Evolutionary conservation across 352 stramenopile species (phyloP).

Genomic region (Pythium coloratum): DNA sequence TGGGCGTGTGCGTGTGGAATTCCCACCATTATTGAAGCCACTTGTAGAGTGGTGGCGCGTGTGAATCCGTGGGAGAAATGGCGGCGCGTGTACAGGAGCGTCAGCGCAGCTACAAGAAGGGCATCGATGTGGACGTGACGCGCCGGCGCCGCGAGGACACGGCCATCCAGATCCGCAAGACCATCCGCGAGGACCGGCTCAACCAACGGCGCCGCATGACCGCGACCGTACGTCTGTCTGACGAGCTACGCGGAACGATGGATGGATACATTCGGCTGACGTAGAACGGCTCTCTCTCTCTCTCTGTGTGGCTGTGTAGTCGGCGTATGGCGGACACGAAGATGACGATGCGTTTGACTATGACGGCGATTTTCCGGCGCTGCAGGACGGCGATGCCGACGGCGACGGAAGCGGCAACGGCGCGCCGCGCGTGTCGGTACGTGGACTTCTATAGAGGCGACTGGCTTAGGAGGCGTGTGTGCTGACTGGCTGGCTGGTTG

Average conservation of each 20-base stretch:
- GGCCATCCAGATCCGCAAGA: constrained; percentile 88
- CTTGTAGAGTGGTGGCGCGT: background rate
- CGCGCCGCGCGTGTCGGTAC: constrained; percentile 21
- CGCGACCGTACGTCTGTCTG: constrained; percentile 21
- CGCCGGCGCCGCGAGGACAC: constrained; percentile 79
- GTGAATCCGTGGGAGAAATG: constrained; percentile 1
- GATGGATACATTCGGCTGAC: background rate
- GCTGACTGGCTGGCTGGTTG: background rate
- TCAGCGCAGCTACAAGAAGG: constrained; percentile 88
- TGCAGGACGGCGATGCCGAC: constrained; percentile 2
- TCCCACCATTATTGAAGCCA: background rate
- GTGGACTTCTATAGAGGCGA: background rate
- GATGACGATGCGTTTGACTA: constrained; percentile 27
- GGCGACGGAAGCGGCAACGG: background rate
- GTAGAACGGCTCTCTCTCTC: background rate
- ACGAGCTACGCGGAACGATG: too few species aligned
- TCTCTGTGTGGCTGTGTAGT: background rate
- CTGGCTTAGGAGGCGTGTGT: too few species aligned
- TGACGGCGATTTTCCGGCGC: constrained; percentile 13
- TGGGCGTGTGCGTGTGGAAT: background rate
- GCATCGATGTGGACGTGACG: constrained; percentile 77
- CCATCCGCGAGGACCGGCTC: constrained; percentile 77
- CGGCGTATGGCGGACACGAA: constrained; percentile 3
- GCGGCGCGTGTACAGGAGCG: constrained; percentile 50
- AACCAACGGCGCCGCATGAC: constrained; percentile 84